A percentile compares a stretch with the other conserved stretches of the same genome.
These are phyloP conservation scores for Candida tropicalis DNA, from an alignment of 1,139 yeast genomes.

Conservation along the genomic window DNA sequence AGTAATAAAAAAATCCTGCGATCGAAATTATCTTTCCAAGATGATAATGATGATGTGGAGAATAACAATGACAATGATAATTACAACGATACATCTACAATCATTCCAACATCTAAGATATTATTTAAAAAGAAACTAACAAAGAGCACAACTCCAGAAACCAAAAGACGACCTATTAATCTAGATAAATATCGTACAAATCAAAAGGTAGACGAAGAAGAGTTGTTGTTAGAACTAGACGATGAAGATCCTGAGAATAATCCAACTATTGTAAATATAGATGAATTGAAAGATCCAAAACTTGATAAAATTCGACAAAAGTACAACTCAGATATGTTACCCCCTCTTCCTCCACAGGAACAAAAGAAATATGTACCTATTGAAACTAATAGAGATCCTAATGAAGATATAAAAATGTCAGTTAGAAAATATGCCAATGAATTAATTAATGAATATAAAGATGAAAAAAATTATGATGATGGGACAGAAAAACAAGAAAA, in stretches of 20 bases:
- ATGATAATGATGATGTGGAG: conserved; percentile 12
- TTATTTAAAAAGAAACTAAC: conserved; percentile 1
- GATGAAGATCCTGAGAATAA: conserved; percentile 22
- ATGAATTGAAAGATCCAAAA: conserved; percentile 14
- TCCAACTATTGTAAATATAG: conserved; percentile 24
- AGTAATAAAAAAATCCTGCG: conserved; percentile 8
- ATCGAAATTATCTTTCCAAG: conserved; percentile 9
- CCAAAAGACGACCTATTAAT: not conserved
- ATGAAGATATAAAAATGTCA: conserved; percentile 5
- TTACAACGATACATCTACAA: not conserved
- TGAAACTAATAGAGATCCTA: conserved; percentile 10
- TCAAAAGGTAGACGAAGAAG: not conserved
- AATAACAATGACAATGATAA: not conserved
- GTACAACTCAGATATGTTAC: not conserved
- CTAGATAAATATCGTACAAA: conserved; percentile 6
- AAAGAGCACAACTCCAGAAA: not conserved
- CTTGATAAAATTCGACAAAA: not conserved
- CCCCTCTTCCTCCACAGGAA: not conserved
- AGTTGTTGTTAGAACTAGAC: conserved; percentile 14
- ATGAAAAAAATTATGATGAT: conserved; percentile 17
- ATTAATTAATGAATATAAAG: conserved; percentile 15
- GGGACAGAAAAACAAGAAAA: conserved; percentile 13
- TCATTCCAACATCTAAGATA: not conserved
- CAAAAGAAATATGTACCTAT: conserved; percentile 17
- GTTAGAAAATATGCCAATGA: conserved; percentile 12